phyloP scores from a whole-genome alignment of 345 rosid genomes.

The Draba incana region DNA sequence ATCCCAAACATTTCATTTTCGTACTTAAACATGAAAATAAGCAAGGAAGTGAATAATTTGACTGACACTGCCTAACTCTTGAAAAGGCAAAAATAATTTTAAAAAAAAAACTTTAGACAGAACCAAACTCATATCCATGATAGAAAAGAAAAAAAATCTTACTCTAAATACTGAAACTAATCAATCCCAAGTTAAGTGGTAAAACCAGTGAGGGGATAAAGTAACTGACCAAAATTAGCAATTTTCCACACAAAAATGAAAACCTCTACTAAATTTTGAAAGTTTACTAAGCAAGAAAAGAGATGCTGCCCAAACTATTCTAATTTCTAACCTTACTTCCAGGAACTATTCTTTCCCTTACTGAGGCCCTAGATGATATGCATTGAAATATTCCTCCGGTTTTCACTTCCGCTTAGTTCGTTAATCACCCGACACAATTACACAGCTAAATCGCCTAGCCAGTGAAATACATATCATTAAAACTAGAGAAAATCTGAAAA shows the following conservation, averaged over 20 bases:
- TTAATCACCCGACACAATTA: constrained; percentile 9
- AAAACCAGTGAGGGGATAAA: constrained; percentile 19
- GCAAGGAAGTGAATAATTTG: neutral
- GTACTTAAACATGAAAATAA: constrained; percentile 21
- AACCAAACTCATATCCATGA: constrained; percentile 33
- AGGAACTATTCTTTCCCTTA: constrained; percentile 3
- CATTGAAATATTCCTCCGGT: constrained; percentile 4
- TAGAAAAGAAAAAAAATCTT: constrained; percentile 20
- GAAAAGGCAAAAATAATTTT: constrained; percentile 9
- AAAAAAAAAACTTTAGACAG: neutral
- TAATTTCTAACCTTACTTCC: constrained; percentile 20
- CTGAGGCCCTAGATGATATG: neutral
- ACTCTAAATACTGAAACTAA: constrained; percentile 25
- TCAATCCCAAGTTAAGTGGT: constrained; percentile 27
- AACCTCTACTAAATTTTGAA: constrained; percentile 13
- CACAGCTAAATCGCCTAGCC: constrained; percentile 9
- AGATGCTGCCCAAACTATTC: constrained; percentile 3
- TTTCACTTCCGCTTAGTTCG: constrained; percentile 15
- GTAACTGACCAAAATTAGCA: constrained; percentile 11
- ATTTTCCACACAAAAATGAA: neutral
- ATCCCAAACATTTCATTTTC: constrained; percentile 21
- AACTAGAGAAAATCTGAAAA: constrained; percentile 10
- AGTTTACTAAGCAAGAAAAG: constrained; percentile 1
- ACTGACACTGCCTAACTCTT: constrained; percentile 31
- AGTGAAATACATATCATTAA: constrained; percentile 10